Percentiles rank a stretch among this genome's conserved stretches.
These are phyloP conservation scores for Epichloe elymi DNA, from an alignment of 2,329 filamentous ascomycete genomes.

Conservation along the genomic window DNA sequence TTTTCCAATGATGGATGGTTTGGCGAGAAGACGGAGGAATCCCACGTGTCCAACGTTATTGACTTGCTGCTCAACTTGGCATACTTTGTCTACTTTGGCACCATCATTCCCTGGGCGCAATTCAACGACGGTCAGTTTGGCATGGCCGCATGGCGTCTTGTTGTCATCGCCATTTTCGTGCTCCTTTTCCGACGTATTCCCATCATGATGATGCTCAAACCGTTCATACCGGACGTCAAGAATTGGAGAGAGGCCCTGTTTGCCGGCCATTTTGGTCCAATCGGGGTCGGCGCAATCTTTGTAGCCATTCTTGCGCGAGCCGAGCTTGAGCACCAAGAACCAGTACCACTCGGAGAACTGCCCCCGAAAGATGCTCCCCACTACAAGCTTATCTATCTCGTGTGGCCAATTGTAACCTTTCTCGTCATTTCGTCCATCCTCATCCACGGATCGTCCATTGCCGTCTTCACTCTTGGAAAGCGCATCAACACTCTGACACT, in stretches of 20 bases:
- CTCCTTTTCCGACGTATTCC: conserved; percentile 93
- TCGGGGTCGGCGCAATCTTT: conserved; percentile 93
- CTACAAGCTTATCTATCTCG: conserved; percentile 64
- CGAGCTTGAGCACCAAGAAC: conserved; percentile 67
- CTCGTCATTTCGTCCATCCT: conserved; percentile 88
- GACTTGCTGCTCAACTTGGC: conserved; percentile 92
- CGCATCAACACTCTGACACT: conserved; percentile 93
- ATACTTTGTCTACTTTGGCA: conserved; percentile 95
- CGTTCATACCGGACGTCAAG: conserved; percentile 89
- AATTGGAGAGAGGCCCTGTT: conserved; percentile 97
- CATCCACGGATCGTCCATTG: conserved; percentile 94
- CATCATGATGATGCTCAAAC: conserved; percentile 83
- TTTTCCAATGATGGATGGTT: conserved; percentile 99
- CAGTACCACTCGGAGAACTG: conserved; percentile 57
- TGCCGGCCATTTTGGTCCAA: conserved; percentile 93
- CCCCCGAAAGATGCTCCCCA: conserved; percentile 42
- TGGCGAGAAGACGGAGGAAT: conserved; percentile 93
- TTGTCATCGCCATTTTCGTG: conserved; percentile 88
- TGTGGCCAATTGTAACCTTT: conserved; percentile 94
- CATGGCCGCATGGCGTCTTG: conserved; percentile 72
- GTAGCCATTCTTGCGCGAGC: conserved; percentile 84
- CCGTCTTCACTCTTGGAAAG: conserved; percentile 94
- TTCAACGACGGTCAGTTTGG: conserved; percentile 68
- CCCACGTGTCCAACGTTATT: conserved; percentile 98
- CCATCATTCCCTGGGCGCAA: conserved; percentile 91